Conservation (phyloP, 2,329 filamentous ascomycete genomes). For the Nothomitra cinnamomea region DNA sequence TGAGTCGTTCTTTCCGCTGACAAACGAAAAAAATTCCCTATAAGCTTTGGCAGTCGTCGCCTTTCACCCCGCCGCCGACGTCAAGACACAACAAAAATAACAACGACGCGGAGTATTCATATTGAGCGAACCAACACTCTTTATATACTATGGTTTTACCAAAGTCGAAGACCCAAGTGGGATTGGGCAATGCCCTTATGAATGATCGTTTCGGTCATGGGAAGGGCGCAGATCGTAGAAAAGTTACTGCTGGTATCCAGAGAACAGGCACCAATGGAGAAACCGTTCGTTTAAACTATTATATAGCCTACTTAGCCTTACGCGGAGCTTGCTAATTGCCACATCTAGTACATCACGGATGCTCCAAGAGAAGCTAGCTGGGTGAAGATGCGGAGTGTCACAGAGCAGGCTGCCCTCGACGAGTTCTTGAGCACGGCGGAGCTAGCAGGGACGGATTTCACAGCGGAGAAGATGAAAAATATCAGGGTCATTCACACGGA, state of each 20-base stretch:
- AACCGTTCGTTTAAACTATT: slow-evolving; percentile 29
- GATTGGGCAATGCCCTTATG: slow-evolving; percentile 94
- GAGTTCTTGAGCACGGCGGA: slow-evolving; percentile 94
- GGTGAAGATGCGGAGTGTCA: slow-evolving; percentile 99
- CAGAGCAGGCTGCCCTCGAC: slow-evolving; percentile 88
- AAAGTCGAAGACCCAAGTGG: slow-evolving; percentile 90
- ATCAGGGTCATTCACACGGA: slow-evolving; percentile 97
- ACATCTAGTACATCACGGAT: slow-evolving; percentile 64
- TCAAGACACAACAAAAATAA: not conserved
- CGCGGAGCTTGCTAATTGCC: not conserved
- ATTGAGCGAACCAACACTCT: not conserved
- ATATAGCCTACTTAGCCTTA: too few relatives aligned
- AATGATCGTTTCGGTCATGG: slow-evolving; percentile 95
- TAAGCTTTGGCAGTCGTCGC: not conserved
- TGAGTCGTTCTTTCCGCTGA: not conserved
- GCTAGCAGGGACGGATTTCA: slow-evolving; percentile 95
- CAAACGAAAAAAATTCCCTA: not conserved
- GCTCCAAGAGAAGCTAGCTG: slow-evolving; percentile 79
- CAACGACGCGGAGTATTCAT: not conserved
- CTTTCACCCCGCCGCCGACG: not conserved
- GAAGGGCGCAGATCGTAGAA: slow-evolving; percentile 70
- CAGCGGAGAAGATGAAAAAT: slow-evolving; percentile 96
- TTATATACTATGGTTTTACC: slow-evolving; percentile 47
- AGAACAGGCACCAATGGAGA: slow-evolving; percentile 59
- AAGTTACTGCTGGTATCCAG: slow-evolving; percentile 51